phyloP scores from a whole-genome alignment of 2,329 filamentous ascomycete species.

The Fusarium brevicatenulatum region DNA sequence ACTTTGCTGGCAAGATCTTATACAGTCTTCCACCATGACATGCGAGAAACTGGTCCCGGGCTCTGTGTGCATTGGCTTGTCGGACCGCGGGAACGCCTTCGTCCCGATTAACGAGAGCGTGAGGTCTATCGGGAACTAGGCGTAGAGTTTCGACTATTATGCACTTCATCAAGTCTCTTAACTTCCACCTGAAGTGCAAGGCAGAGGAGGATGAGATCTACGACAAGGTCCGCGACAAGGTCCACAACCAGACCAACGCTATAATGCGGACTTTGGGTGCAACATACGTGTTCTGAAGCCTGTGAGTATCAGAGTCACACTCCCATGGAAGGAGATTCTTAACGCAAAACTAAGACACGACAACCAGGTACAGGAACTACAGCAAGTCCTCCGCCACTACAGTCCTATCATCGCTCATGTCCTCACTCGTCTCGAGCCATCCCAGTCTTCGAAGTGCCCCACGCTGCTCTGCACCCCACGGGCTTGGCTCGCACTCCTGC shows the following conservation, averaged over 20 bases:
- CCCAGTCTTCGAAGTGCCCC: neutral
- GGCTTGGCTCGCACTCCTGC: neutral
- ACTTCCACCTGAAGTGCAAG: neutral
- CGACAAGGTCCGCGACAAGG: too few species aligned
- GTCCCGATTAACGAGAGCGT: neutral
- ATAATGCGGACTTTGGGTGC: neutral
- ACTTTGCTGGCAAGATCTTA: neutral
- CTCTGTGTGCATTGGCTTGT: too few species aligned
- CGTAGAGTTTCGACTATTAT: neutral
- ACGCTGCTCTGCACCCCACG: neutral
- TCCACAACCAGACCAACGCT: neutral
- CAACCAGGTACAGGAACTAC: neutral
- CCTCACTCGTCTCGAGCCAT: neutral
- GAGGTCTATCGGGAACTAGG: neutral
- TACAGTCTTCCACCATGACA: neutral
- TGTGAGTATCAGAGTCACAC: neutral
- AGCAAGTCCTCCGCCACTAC: neutral
- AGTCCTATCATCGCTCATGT: neutral
- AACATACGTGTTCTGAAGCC: neutral
- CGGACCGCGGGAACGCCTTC: neutral
- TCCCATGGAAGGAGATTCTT: neutral
- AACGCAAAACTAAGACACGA: neutral
- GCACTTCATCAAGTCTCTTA: fast-evolving
- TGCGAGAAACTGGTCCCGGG: neutral
- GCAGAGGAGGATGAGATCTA: neutral